Conservation (phyloP, 176 grass and related monocot genomes). For the Secale cereale region DNA sequence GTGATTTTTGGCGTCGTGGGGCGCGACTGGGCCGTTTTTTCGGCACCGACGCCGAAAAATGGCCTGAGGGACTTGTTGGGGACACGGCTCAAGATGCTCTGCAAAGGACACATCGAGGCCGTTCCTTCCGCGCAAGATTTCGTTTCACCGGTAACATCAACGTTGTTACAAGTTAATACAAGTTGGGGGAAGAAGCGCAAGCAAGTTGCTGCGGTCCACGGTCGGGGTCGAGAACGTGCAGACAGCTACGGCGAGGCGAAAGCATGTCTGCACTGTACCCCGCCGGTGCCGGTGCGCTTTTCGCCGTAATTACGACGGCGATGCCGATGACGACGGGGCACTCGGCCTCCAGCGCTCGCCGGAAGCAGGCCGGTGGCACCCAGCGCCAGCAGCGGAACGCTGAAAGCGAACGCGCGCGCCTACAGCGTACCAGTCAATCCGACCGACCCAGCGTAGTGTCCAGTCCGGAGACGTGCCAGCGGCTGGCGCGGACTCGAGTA, state of each 20-base stretch:
- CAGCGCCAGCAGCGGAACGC: neutral
- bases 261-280: neutral
- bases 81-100: too few relatives aligned
- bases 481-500: neutral
- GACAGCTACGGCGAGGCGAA: neutral
- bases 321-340: slow-evolving; percentile 14
- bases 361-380: neutral
- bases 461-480: neutral
- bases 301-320: slow-evolving; percentile 17
- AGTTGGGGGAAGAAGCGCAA: neutral
- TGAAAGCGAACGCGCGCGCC: slow-evolving; percentile 16
- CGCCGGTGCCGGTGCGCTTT: neutral
- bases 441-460: neutral
- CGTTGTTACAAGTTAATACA: neutral
- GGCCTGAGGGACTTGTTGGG: too few relatives aligned
- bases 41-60: too few relatives aligned
- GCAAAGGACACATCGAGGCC: neutral
- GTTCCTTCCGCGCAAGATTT: neutral
- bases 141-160: neutral
- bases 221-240: slow-evolving; percentile 25
- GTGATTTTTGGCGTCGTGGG: too few relatives aligned
- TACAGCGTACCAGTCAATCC: neutral
- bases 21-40: too few relatives aligned
- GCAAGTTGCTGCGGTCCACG: neutral
- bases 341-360: neutral